Percentiles rank a stretch among this genome's conserved stretches.
phyloP scores from a whole-genome alignment of 306 rosid species.

The Rosa rugosa region DNA sequence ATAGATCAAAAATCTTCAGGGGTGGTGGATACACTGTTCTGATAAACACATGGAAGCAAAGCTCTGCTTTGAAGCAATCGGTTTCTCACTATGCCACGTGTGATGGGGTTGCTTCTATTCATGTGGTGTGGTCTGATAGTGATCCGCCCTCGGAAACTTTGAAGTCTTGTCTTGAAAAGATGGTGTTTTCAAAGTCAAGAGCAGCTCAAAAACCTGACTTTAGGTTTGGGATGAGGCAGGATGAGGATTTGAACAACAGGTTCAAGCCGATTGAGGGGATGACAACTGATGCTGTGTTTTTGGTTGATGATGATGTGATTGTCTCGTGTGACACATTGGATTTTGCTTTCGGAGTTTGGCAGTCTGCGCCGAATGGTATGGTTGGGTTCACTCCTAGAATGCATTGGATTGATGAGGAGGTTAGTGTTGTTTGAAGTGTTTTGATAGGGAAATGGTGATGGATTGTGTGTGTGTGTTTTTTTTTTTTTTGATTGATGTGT shows the following conservation, averaged over 20 bases:
- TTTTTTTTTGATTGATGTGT: background rate
- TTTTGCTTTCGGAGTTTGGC: constrained; percentile 61
- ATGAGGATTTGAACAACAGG: constrained; percentile 38
- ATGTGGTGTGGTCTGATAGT: constrained; percentile 48
- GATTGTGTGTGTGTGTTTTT: background rate
- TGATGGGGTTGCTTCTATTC: constrained; percentile 30
- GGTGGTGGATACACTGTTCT: constrained; percentile 56
- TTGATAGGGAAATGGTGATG: too few species aligned
- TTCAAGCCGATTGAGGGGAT: constrained; percentile 40
- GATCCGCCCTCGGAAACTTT: constrained; percentile 27
- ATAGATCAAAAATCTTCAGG: constrained; percentile 22
- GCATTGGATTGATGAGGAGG: constrained; percentile 60
- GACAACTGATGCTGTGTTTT: constrained; percentile 43
- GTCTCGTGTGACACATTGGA: constrained; percentile 51
- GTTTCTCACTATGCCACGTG: constrained; percentile 54
- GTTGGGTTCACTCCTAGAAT: constrained; percentile 67
- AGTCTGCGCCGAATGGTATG: constrained; percentile 47
- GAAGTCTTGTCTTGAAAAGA: constrained; percentile 40
- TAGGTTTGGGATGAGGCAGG: constrained; percentile 14
- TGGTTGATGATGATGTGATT: constrained; percentile 58
- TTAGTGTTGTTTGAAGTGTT: constrained; percentile 10
- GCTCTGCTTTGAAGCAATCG: constrained; percentile 43
- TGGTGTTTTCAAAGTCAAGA: constrained; percentile 34
- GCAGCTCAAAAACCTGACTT: background rate
- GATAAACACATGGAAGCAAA: constrained; percentile 54